Evolutionary conservation across 2,329 filamentous ascomycete genomes (phyloP), one percentile per base, ranked within the genome.

Genomic region (Orbilia ellipsospora): DNA sequence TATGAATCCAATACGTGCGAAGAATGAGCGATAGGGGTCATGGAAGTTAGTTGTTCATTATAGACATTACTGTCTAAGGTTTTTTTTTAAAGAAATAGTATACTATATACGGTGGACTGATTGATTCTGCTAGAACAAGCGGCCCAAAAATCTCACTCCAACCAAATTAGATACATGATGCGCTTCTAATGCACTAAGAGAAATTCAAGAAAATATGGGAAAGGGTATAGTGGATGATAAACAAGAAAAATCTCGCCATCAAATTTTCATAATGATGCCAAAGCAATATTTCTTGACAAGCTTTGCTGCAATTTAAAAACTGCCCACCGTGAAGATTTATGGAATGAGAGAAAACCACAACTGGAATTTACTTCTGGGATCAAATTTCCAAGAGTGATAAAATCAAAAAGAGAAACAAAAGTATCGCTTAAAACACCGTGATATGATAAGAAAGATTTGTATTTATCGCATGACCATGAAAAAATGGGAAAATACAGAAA

Each of bases 381-480:
- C 51, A 48, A 52, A 52, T 12, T 40, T 31, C 55, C 48, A 44
- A 40, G 5, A 31, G 54, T 45, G 36, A 66, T 44, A 77, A 77
- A 61, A 66, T 44, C 67, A 55, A 59, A 48, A 66, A 56, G 8
- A 65, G 63, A 54, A 64, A 55, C 28, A 59, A 56, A 40, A 57
- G 73, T 50, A 57, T 69, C 72, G 72, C 72, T 75, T 68, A 75
- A 64, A 75, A 75, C 72, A 75, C 72, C 72, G 60, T 75, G 52
- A 65, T 67, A 75, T 70, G 66, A 77, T 57, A 57, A 61, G 28
- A 59, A 60, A 62, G 31, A 36, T 1, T 36, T 36, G 31, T 40
- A 55, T 76, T 59, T 72, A 52, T 59, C 50, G 65, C 65, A 59
- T 77, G 67, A 72, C 67, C 63, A 60, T 70, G 66, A 52, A 31